Evolutionary conservation across 257 asterid species (phyloP).

Genomic region (Penstemon eatonii): DNA sequence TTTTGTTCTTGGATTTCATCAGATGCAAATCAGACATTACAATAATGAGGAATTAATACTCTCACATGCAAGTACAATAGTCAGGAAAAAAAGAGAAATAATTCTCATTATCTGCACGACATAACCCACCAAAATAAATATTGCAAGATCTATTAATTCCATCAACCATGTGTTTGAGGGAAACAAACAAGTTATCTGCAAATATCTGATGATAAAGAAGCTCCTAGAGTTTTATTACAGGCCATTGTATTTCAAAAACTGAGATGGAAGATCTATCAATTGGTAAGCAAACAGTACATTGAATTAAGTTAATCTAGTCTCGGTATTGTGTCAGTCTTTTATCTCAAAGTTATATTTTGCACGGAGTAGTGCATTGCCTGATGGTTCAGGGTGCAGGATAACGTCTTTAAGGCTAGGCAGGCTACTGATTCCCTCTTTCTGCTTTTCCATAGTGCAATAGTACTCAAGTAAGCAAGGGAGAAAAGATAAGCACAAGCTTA

Average conservation of each 20-base stretch:
- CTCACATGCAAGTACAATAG: slow-evolving; percentile 22
- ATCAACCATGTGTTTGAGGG: background rate
- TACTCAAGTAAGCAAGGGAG: slow-evolving; percentile 2
- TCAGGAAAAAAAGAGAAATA: slow-evolving; percentile 4
- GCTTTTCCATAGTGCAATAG: slow-evolving; percentile 5
- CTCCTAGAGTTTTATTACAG: slow-evolving; percentile 19
- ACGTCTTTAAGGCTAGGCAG: slow-evolving; percentile 6
- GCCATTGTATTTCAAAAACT: slow-evolving; percentile 6
- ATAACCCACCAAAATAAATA: background rate
- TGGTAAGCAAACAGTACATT: background rate
- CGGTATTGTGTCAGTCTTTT: background rate
- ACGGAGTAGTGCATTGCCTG: slow-evolving; percentile 2
- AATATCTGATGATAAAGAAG: slow-evolving; percentile 1
- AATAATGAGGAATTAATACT: slow-evolving; percentile 6
- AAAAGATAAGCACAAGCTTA: background rate
- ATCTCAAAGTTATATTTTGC: slow-evolving; percentile 8
- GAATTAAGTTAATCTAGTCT: slow-evolving; percentile 15
- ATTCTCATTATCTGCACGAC: slow-evolving; percentile 16
- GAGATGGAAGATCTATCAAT: slow-evolving; percentile 13
- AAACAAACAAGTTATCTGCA: slow-evolving; percentile 8
- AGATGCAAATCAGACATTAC: slow-evolving; percentile 45
- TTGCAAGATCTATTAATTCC: background rate
- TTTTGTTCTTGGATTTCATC: slow-evolving; percentile 54
- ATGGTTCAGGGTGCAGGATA: slow-evolving; percentile 17
- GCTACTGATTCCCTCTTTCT: background rate